Evolutionary conservation across 1,284 basidiomycete species (phyloP).

Genomic region (Boletus austroedulis): DNA sequence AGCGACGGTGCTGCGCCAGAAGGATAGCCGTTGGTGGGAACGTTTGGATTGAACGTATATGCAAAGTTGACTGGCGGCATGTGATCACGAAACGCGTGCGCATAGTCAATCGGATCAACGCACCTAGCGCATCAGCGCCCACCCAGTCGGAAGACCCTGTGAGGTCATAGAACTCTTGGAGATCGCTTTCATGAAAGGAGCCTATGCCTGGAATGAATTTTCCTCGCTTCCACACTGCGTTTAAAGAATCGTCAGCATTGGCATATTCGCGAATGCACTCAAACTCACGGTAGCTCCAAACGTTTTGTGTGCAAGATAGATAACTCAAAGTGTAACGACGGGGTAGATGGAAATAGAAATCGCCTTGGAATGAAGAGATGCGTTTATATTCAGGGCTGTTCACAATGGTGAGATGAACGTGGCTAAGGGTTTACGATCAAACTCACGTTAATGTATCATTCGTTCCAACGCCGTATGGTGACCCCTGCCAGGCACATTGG

Average conservation of each 20-base stretch:
- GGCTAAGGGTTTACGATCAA: too few relatives aligned
- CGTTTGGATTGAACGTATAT: conserved; percentile 15
- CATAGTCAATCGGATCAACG: not conserved
- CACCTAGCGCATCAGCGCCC: conserved; percentile 20
- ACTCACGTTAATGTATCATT: not conserved
- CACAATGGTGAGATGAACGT: not conserved
- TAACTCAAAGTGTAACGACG: not conserved
- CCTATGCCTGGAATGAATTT: not conserved
- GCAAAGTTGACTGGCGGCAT: conserved; percentile 17
- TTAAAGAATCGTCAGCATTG: not conserved
- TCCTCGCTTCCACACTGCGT: not conserved
- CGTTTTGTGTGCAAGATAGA: not conserved
- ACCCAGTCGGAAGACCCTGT: conserved; percentile 14
- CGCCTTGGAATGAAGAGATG: not conserved
- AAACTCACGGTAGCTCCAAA: conserved; percentile 1
- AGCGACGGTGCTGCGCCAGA: not conserved
- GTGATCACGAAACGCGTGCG: not conserved
- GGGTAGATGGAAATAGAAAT: not conserved
- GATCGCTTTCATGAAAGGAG: conserved; percentile 10
- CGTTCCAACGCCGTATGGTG: not conserved
- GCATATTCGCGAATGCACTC: not conserved
- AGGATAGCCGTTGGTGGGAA: not conserved
- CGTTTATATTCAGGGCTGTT: conserved; percentile 3
- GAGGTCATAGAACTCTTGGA: conserved; percentile 20
- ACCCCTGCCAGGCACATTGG: not conserved